phyloP scores from a whole-genome alignment of 2,329 filamentous ascomycete species.

The Colletotrichum aenigma region DNA sequence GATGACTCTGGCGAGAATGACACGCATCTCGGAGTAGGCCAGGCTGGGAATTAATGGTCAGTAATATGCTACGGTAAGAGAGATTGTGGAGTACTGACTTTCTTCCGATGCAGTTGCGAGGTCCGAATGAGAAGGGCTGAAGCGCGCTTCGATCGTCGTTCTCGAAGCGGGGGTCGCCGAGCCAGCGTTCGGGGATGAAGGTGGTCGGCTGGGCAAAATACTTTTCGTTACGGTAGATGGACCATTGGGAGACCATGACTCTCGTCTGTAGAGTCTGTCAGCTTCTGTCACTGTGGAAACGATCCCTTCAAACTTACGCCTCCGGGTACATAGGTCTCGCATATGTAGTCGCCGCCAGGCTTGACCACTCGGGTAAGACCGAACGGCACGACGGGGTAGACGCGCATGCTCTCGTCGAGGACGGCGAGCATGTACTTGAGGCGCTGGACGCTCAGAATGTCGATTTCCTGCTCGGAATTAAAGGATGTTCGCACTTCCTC shows the following conservation, averaged over 20 bases:
- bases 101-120: conserved; percentile 54
- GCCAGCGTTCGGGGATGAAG: conserved; percentile 49
- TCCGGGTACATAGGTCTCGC: conserved; percentile 33
- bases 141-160: conserved; percentile 37
- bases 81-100: conserved; percentile 40
- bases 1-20: conserved; percentile 49
- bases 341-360: conserved; percentile 34
- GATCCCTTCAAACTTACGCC: conserved; percentile 30
- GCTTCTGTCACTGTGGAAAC: not conserved
- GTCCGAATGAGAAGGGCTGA: conserved; percentile 52
- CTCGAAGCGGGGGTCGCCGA: conserved; percentile 24
- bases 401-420: conserved; percentile 44
- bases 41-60: conserved; percentile 26
- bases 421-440: conserved; percentile 44
- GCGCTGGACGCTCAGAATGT: conserved; percentile 28
- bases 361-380: conserved; percentile 30
- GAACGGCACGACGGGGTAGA: conserved; percentile 31
- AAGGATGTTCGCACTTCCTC: conserved; percentile 46
- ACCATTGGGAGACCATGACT: conserved; percentile 41
- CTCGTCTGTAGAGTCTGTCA: conserved; percentile 8
- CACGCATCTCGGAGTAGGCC: conserved; percentile 53
- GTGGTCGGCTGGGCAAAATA: conserved; percentile 47
- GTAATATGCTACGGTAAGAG: not conserved
- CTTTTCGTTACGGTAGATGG: conserved; percentile 10
- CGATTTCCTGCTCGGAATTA: conserved; percentile 39